Evolutionary conservation across 805 yeast species (phyloP).

Genomic region (Pichia scutulata): DNA sequence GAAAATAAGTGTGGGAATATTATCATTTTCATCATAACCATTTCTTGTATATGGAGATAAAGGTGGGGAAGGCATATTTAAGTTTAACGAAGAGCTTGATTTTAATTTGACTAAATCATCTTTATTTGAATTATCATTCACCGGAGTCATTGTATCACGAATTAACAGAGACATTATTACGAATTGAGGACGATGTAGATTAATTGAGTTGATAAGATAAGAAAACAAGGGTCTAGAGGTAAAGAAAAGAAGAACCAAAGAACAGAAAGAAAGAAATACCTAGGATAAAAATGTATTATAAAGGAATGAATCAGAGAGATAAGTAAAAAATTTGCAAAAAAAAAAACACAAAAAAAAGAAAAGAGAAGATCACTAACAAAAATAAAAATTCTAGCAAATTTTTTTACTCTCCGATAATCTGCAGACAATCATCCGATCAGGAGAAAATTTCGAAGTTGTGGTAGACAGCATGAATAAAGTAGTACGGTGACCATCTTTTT

Average conservation of each 20-base stretch:
- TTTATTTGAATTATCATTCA: too few relatives aligned
- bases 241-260: conserved; percentile 3
- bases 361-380: neutral
- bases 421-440: too few relatives aligned
- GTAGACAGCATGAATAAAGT: too few relatives aligned
- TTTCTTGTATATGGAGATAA: conserved; percentile 29
- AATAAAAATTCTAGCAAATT: neutral
- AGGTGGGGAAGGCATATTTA: conserved; percentile 33
- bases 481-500: too few relatives aligned
- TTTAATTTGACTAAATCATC: neutral
- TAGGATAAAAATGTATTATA: too few relatives aligned
- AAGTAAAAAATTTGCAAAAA: neutral
- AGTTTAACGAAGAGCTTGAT: neutral
- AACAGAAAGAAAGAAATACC: neutral
- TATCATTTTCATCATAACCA: conserved; percentile 20
- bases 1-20: conserved; percentile 22
- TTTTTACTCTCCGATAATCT: neutral
- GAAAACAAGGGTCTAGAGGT: neutral
- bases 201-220: conserved; percentile 1
- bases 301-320: neutral
- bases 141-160: neutral
- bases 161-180: conserved; percentile 4
- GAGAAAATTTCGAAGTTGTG: too few relatives aligned
- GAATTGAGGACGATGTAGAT: conserved; percentile 4
- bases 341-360: neutral